phyloP scores from a whole-genome alignment of 768 basidiomycete genomes.

The Tulasnella sp. region DNA sequence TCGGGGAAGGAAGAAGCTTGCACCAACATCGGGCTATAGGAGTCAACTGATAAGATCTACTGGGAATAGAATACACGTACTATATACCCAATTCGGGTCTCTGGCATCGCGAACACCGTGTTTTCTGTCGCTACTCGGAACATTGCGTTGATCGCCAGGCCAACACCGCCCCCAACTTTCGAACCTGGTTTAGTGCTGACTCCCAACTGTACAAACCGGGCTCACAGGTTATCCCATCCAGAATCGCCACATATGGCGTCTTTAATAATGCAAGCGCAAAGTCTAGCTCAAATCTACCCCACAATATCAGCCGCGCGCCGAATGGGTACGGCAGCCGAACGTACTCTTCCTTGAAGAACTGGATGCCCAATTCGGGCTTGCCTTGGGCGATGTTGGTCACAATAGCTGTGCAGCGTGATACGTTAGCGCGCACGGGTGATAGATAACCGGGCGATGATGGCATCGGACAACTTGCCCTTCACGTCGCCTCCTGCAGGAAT shows the following conservation, averaged over 20 bases:
- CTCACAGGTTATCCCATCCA: conserved; percentile 88
- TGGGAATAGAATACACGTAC: background rate
- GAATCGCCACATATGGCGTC: conserved; percentile 83
- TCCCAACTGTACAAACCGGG: conserved; percentile 20
- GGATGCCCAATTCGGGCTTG: conserved; percentile 32
- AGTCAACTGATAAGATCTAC: conserved; percentile 6
- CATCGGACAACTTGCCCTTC: conserved; percentile 43
- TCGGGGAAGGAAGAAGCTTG: conserved; percentile 75
- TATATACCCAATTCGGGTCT: conserved; percentile 79
- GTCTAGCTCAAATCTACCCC: conserved; percentile 63
- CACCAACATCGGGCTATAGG: conserved; percentile 72
- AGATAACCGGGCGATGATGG: conserved; percentile 14
- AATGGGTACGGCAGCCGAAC: conserved; percentile 49
- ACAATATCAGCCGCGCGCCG: conserved; percentile 20
- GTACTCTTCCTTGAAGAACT: conserved; percentile 60
- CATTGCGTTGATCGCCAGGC: conserved; percentile 67
- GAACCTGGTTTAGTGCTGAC: background rate
- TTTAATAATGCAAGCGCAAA: conserved; percentile 52
- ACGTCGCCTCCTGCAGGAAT: conserved; percentile 64
- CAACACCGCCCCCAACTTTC: conserved; percentile 91
- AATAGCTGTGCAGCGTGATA: background rate
- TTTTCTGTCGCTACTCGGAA: conserved; percentile 92
- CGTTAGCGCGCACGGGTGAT: background rate
- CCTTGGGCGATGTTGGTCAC: conserved; percentile 12
- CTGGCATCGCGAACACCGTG: conserved; percentile 90